Evolutionary conservation across 2,329 filamentous ascomycete species (phyloP).

Genomic region (Zelopaecilomyces penicillatus): DNA sequence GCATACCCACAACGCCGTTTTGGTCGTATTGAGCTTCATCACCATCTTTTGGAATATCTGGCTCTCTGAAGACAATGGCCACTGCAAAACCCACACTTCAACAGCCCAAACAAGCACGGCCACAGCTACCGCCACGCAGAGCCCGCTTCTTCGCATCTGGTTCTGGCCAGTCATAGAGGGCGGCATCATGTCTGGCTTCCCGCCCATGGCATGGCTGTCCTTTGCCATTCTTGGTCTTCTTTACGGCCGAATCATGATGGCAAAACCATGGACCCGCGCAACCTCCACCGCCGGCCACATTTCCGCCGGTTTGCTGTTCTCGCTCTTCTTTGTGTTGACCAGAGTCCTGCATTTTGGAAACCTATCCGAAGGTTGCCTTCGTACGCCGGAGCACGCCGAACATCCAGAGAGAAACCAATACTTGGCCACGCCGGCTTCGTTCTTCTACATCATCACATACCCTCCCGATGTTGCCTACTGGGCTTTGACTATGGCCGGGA

Average conservation of each 20-base stretch:
- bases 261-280: conserved; percentile 21
- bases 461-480: conserved; percentile 39
- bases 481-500: conserved; percentile 31
- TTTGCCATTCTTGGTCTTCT: conserved; percentile 36
- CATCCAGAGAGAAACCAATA: conserved; percentile 30
- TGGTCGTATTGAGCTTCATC: conserved; percentile 25
- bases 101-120: neutral
- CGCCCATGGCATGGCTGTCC: conserved; percentile 38
- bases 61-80: conserved; percentile 32
- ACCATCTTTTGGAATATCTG: conserved; percentile 40
- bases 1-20: conserved; percentile 30
- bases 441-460: conserved; percentile 40
- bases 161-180: conserved; percentile 26
- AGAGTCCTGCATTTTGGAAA: conserved; percentile 34
- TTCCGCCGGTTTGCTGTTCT: conserved; percentile 21
- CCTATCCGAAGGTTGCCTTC: conserved; percentile 34
- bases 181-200: conserved; percentile 31
- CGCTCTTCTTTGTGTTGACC: conserved; percentile 32
- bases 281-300: conserved; percentile 21
- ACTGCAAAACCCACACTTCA: conserved; percentile 19
- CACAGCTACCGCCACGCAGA: conserved; percentile 8
- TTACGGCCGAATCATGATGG: conserved; percentile 31
- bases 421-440: conserved; percentile 30
- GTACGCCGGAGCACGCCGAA: conserved; percentile 27
- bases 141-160: conserved; percentile 29